Base-by-base conservation (phyloP, 345 rosid species). In the Acer negundo region DNA sequence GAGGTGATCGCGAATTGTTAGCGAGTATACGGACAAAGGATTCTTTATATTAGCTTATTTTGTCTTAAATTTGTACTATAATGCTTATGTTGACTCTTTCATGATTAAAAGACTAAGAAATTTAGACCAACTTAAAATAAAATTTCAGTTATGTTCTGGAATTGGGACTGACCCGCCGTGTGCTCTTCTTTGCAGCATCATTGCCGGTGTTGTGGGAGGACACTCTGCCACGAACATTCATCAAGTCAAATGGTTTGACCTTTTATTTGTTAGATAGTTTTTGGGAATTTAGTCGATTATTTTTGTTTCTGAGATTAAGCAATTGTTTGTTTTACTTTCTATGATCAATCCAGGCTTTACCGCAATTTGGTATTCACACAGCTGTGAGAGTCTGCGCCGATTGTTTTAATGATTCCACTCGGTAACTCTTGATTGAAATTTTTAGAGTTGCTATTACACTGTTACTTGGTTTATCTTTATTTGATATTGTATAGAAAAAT, bases 161-260 rank as follows among this genome's bases (percentile, higher is more conserved):
- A 31, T 47, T 77, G 4, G 2, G 55, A 20, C 1, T 70, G 19
- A 70, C 17, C 12, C 40, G 0, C 2, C 13, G 0, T 35, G 23
- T 42, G 20, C 11, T 62, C 47, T 62, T 3, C 15, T 58, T 84
- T 85, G 84, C 84, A 90, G 97, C 94, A 92, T 85, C 97, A 92
- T 79, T 92, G 97, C 77, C 87, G 94, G 67, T 78, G 93, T 78
- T 92, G 94, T 74, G 93, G 97, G 53, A 86, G 90, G 83, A 89
- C 93, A 9, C 79, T 92, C 65, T 90, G 97, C 84, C 80, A 82
- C 10, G 97, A 92, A 62, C 97, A 92, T 81, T 92, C 97, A 2
- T 86, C 97, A 26, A 76, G 81, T 81, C 93, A 92, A 79, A 88
- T 89, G 97, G 97, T 92, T 55, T 61, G 46, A 31, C 23, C 22